Base-by-base conservation (phyloP, 805 yeast genomes). In the Priceomyces medius region DNA sequence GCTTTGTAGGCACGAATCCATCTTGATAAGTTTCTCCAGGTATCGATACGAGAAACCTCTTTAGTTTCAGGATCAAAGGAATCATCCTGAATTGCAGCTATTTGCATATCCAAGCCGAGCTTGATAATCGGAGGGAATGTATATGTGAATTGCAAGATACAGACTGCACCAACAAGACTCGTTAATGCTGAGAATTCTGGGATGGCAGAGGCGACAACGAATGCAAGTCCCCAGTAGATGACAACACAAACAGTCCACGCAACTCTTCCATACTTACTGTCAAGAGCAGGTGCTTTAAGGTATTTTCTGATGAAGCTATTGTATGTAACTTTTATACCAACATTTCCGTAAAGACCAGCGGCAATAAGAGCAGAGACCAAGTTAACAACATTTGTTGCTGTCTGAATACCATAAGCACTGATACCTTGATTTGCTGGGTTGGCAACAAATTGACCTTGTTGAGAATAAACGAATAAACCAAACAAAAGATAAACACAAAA, bases 351-450 rank as follows among this genome's bases (percentile, higher is more conserved):
- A 42, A 74, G 60, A 12, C 66, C 66, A 27, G 70, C 74, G 26
- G 76, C 77, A 40, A 73, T 56, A 38, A 71, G 50, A 14, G 72
- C 74, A 8, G 69, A 56, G 20, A 71, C 54, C 27, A 73, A 50
- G 37, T 55, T 48, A 43, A 61, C 48, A 45, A 73, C 51, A 58
- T 71, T 64, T 38, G 55, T 49, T 38, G 68, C 65, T 35, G 63
- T 55, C 55, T 66, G 68, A 63, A 71, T 47, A 35, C 61, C 58
- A 47, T 57, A 51, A 50, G 58, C 50, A 40, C 62, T 49, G 23
- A 74, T 55, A 29, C 76, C 76, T 48, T 68, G 73, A 44, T 70
- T 65, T 17, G 76, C 77, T 5, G 75, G 73, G 42, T 68, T 66
- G 36, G 61, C 57, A 37, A 58, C 50, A 46, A 59, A 73, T 54